phyloP scores from a whole-genome alignment of 2,329 filamentous ascomycete genomes.

The Biscogniauxia mediterranea region DNA sequence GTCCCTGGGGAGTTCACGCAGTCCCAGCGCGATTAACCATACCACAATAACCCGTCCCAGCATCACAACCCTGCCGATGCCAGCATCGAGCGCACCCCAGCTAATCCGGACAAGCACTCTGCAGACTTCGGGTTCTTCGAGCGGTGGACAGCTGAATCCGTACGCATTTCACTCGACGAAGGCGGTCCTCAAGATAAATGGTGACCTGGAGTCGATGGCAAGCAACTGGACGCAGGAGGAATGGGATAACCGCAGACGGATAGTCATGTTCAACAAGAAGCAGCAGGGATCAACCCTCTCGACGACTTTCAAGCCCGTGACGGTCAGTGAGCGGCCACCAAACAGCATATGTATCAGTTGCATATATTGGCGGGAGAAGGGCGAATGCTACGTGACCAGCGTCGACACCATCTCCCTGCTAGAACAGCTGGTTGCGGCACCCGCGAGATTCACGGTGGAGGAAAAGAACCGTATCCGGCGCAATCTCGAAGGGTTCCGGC shows the following conservation, averaged over 20 bases:
- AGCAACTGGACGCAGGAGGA: conserved; percentile 82
- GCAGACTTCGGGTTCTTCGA: conserved; percentile 35
- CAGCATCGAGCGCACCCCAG: conserved; percentile 44
- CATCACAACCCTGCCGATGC: conserved; percentile 49
- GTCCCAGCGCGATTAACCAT: conserved; percentile 41
- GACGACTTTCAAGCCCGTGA: conserved; percentile 75
- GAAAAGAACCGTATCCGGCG: conserved; percentile 98
- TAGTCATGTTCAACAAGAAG: conserved; percentile 83
- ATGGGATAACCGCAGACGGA: conserved; percentile 71
- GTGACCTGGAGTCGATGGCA: conserved; percentile 81
- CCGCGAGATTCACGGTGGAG: conserved; percentile 84
- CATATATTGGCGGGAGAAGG: conserved; percentile 93
- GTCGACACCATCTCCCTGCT: conserved; percentile 96
- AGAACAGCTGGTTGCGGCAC: conserved; percentile 77
- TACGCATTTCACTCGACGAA: conserved; percentile 82
- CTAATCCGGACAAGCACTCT: conserved; percentile 58
- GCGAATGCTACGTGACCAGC: conserved; percentile 89
- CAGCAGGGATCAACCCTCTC: conserved; percentile 81
- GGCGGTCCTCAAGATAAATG: conserved; percentile 79
- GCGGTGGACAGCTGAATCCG: conserved; percentile 62
- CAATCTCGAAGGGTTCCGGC: conserved; percentile 92
- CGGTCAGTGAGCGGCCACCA: conserved; percentile 73
- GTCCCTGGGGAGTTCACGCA: conserved; percentile 39
- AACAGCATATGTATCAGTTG: conserved; percentile 95
- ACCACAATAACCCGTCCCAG: conserved; percentile 44